Conservation (phyloP, 352 stramenopile species). For the Phytophthora fragariaefolia region DNA sequence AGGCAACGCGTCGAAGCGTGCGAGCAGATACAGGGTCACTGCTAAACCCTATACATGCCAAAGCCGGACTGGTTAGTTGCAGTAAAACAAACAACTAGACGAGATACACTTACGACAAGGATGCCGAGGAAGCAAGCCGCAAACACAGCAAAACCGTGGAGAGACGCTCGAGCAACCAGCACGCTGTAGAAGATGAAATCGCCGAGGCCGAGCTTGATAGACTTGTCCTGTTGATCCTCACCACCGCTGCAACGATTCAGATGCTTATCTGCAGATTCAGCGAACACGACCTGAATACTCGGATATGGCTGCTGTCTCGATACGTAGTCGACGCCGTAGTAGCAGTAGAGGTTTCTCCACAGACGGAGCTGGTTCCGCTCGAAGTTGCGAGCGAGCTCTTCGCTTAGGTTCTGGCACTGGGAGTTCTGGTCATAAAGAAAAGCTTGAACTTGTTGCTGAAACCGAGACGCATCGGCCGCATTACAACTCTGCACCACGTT, state of each 20-base stretch:
- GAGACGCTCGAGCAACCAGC: conserved; percentile 93
- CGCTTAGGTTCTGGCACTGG: conserved; percentile 30
- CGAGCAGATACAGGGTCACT: conserved; percentile 93
- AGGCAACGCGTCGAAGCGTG: conserved; percentile 92
- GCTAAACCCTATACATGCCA: conserved; percentile 66
- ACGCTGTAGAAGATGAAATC: conserved; percentile 99
- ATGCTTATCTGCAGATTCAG: conserved; percentile 27
- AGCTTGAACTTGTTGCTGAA: conserved; percentile 43
- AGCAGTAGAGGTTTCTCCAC: conserved; percentile 58
- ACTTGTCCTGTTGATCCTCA: conserved; percentile 52
- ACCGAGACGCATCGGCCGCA: conserved; percentile 20
- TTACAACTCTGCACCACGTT: not conserved
- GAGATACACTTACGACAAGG: conserved; percentile 80
- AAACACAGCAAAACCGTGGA: conserved; percentile 93
- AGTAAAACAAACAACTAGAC: not conserved
- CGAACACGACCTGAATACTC: conserved; percentile 28
- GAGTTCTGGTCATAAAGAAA: conserved; percentile 60
- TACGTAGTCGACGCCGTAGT: conserved; percentile 48
- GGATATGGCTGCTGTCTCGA: conserved; percentile 45
- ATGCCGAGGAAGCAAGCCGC: conserved; percentile 91
- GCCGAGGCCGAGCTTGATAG: conserved; percentile 92
- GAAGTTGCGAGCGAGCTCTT: conserved; percentile 44
- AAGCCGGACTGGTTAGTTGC: conserved; percentile 4
- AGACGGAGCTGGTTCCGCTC: conserved; percentile 39
- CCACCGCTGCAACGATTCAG: conserved; percentile 34